phyloP scores from a whole-genome alignment of 129 eudicot genomes.

The Logfia minima region DNA sequence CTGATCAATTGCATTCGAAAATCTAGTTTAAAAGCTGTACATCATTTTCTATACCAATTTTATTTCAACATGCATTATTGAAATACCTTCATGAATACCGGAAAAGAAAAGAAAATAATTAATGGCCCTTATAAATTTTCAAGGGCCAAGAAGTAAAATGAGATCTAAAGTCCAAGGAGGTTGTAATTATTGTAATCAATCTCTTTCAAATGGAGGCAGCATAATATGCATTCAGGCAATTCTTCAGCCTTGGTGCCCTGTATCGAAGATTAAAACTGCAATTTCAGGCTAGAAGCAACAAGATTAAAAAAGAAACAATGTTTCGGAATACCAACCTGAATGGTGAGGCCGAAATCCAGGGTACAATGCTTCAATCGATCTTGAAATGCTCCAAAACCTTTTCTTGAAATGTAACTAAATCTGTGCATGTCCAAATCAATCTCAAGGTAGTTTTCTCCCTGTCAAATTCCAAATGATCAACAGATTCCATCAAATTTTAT shows the following conservation, averaged over 20 bases:
- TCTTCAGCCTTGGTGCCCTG: slow-evolving; percentile 95
- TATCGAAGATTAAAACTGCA: slow-evolving; percentile 2
- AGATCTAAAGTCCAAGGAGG: slow-evolving; percentile 51
- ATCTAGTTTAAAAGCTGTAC: slow-evolving; percentile 32
- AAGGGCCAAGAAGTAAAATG: slow-evolving; percentile 3
- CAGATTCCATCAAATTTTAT: background rate
- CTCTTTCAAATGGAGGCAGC: slow-evolving; percentile 79
- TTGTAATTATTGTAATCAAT: slow-evolving; percentile 63
- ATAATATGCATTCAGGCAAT: slow-evolving; percentile 74
- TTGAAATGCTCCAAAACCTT: slow-evolving; percentile 82
- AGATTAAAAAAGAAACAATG: background rate
- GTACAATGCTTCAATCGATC: slow-evolving; percentile 70
- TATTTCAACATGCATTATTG: slow-evolving; percentile 14
- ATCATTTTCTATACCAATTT: slow-evolving; percentile 31
- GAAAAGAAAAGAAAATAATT: background rate
- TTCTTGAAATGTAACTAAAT: slow-evolving; percentile 81
- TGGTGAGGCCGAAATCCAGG: slow-evolving; percentile 80
- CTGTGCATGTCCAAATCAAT: slow-evolving; percentile 93
- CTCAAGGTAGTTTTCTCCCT: slow-evolving; percentile 94
- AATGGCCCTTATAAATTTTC: background rate
- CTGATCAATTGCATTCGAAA: slow-evolving; percentile 23
- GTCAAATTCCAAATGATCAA: slow-evolving; percentile 12
- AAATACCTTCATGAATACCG: background rate
- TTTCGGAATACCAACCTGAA: slow-evolving; percentile 52
- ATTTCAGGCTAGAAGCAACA: background rate